Conservation (phyloP, 208 protist species). For the Wallacemonas sp. region DNA sequence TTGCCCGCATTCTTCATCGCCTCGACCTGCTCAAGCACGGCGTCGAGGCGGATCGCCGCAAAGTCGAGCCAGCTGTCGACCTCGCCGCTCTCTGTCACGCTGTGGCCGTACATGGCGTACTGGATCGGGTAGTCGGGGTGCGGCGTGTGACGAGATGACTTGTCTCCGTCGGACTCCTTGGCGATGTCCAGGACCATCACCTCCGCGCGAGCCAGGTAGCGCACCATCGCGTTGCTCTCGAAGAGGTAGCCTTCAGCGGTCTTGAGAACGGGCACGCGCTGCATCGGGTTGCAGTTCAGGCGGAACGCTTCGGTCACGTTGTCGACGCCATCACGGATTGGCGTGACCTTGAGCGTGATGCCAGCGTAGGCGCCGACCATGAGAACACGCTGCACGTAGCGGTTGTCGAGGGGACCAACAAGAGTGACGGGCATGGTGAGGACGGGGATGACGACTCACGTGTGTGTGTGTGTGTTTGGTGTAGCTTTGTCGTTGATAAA, state of each 20-base stretch:
- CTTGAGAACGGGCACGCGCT: conserved; percentile 65
- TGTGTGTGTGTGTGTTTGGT: too few relatives aligned
- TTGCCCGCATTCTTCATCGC: conserved; percentile 10
- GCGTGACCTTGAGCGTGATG: conserved; percentile 58
- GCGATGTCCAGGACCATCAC: conserved; percentile 31
- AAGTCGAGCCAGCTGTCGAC: conserved; percentile 88
- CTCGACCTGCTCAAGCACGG: conserved; percentile 30
- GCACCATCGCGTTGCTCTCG: conserved; percentile 75
- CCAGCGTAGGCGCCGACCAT: conserved; percentile 72
- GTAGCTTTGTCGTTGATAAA: too few relatives aligned
- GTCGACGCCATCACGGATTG: conserved; percentile 39
- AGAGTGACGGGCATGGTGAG: conserved; percentile 65
- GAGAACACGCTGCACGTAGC: conserved; percentile 56
- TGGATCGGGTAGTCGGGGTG: conserved; percentile 59
- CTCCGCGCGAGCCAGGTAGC: conserved; percentile 68
- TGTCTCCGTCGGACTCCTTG: conserved; percentile 13
- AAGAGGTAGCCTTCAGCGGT: conserved; percentile 82
- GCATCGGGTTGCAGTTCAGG: conserved; percentile 69
- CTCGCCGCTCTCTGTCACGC: conserved; percentile 50
- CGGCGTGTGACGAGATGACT: conserved; percentile 40
- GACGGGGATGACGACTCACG: too few relatives aligned
- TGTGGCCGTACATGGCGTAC: conserved; percentile 76
- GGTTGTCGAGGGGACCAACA: conserved; percentile 54
- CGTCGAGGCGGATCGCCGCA: conserved; percentile 46
- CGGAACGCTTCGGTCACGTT: conserved; percentile 63